phyloP scores from a whole-genome alignment of 192 early-diverging fungal species.

The Lobosporangium transversale region DNA sequence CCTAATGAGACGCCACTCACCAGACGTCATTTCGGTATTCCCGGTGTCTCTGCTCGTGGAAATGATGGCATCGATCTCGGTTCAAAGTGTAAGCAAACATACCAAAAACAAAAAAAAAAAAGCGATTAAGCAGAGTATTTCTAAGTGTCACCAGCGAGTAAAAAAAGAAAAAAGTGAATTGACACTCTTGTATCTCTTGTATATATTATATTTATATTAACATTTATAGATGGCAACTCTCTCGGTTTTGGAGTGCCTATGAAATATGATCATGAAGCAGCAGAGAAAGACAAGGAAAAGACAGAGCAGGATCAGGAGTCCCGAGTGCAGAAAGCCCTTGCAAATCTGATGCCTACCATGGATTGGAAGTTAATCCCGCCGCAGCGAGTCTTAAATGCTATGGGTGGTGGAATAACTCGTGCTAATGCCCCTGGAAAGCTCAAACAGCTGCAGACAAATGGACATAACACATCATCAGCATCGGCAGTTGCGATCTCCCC shows the following conservation, averaged over 20 bases:
- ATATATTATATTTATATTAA: not conserved
- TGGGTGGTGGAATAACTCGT: not conserved
- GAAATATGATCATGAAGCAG: slow-evolving; percentile 28
- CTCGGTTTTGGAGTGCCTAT: slow-evolving; percentile 51
- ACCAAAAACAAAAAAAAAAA: not conserved
- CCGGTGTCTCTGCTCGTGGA: slow-evolving; percentile 34
- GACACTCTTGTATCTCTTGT: no score
- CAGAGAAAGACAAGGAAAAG: slow-evolving; percentile 9
- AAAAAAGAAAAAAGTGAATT: no score
- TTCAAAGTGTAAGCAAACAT: slow-evolving; percentile 31
- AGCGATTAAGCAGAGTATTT: not conserved
- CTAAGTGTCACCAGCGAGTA: no score
- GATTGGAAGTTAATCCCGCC: slow-evolving; percentile 50
- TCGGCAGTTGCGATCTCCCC: not conserved
- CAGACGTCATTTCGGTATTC: slow-evolving; percentile 40
- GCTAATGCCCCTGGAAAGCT: not conserved
- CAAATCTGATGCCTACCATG: slow-evolving; percentile 43
- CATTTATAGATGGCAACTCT: slow-evolving; percentile 29
- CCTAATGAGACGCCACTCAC: slow-evolving; percentile 39
- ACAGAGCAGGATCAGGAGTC: slow-evolving; percentile 16
- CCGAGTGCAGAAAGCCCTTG: slow-evolving; percentile 38
- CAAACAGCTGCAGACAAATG: not conserved
- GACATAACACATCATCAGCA: not conserved
- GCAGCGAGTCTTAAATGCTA: slow-evolving; percentile 27
- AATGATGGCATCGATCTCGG: slow-evolving; percentile 50